Conservation (phyloP, 2,329 filamentous ascomycete species). For the Didymella pinodella region DNA sequence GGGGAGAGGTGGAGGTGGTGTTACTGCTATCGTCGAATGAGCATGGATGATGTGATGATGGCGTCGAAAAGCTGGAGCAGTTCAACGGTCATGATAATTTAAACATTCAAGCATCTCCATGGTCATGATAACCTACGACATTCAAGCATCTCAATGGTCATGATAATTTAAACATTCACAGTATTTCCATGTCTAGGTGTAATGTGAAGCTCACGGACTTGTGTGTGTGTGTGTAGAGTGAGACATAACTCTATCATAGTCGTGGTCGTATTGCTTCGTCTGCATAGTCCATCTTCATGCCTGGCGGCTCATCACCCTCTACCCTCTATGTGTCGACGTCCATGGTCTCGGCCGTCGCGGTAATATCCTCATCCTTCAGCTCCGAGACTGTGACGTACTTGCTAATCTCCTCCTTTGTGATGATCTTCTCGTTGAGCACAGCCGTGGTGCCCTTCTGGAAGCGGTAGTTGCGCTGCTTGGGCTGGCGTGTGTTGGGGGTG, state of each 20-base stretch:
- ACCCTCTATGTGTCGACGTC: slow-evolving; percentile 62
- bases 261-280: slow-evolving; percentile 18
- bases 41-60: no score
- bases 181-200: background rate
- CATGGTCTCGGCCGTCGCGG: slow-evolving; percentile 68
- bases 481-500: slow-evolving; percentile 86
- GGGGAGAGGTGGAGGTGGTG: no score
- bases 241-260: background rate
- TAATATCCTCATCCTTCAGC: slow-evolving; percentile 72
- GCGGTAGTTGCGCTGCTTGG: slow-evolving; percentile 92
- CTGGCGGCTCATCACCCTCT: background rate
- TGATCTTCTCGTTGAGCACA: slow-evolving; percentile 93
- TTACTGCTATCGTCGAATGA: no score
- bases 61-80: no score
- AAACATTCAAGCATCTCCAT: no score
- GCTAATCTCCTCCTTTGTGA: slow-evolving; percentile 90
- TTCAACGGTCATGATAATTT: no score
- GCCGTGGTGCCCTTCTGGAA: slow-evolving; percentile 94
- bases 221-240: no score
- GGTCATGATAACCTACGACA: no score
- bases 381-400: slow-evolving; percentile 95
- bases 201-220: background rate
- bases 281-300: slow-evolving; percentile 17
- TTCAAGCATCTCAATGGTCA: no score
- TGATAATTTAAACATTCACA: no score